Conservation (phyloP, 2,329 filamentous ascomycete genomes). For the Endoconidiophora laricicola region DNA sequence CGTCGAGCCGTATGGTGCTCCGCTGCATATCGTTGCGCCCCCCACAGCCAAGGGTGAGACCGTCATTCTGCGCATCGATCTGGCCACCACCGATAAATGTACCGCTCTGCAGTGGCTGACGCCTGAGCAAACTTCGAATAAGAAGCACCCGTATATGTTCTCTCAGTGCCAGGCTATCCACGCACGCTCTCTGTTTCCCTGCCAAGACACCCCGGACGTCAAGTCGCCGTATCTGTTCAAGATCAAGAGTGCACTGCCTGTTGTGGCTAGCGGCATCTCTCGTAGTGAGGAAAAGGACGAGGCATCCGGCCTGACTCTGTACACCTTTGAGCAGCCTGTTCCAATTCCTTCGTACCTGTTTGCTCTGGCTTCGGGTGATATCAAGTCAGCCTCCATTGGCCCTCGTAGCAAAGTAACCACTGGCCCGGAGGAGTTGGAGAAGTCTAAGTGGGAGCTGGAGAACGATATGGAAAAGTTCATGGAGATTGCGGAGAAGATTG, state of each 20-base stretch:
- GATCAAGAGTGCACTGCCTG: slow-evolving; percentile 69
- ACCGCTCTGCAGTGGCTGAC: slow-evolving; percentile 93
- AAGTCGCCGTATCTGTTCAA: slow-evolving; percentile 91
- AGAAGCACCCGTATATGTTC: slow-evolving; percentile 94
- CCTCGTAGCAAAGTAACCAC: slow-evolving; percentile 72
- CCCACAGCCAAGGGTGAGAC: slow-evolving; percentile 33
- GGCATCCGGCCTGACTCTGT: slow-evolving; percentile 44
- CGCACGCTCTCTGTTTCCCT: slow-evolving; percentile 82
- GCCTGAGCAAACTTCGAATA: slow-evolving; percentile 84
- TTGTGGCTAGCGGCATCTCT: slow-evolving; percentile 75
- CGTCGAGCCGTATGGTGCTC: slow-evolving; percentile 56
- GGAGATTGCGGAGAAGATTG: slow-evolving; percentile 60
- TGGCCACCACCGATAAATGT: slow-evolving; percentile 74
- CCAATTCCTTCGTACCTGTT: slow-evolving; percentile 92
- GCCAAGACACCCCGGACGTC: slow-evolving; percentile 92
- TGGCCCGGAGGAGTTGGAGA: slow-evolving; percentile 70
- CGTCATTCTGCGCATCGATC: slow-evolving; percentile 42
- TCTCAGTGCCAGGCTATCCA: slow-evolving; percentile 96
- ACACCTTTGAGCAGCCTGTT: slow-evolving; percentile 76
- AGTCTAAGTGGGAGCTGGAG: slow-evolving; percentile 82
- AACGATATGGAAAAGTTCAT: slow-evolving; percentile 85
- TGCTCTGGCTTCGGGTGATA: slow-evolving; percentile 75
- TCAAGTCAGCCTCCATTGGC: slow-evolving; percentile 72
- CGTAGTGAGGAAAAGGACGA: slow-evolving; percentile 28
- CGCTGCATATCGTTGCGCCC: slow-evolving; percentile 48